Base-by-base conservation (phyloP, 805 yeast genomes). In the Lipomyces kockii region DNA sequence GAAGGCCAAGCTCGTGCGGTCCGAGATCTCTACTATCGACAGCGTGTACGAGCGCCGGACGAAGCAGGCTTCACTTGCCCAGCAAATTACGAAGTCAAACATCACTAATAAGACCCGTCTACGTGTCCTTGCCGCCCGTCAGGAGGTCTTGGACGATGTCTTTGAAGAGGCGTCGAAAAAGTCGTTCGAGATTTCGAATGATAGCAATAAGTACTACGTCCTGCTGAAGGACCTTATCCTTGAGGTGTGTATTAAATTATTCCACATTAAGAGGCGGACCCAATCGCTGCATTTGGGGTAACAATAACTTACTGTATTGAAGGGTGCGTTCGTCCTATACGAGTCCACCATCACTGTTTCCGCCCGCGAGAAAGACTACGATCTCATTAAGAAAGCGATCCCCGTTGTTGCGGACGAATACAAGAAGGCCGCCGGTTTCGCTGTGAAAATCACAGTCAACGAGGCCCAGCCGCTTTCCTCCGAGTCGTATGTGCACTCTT, bases 41-140 rank as follows among this genome's bases (percentile, higher is more conserved):
- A 81, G 88, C 22, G 82, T 85, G 52, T 91, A 88, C 78, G 93
- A 89, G 71, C 87, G 86, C 74, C 92, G 91, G 78, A 85, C 90
- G 81, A 94, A 95, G 84, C 95, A 94, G 80, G 93, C 97, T 2
- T 82, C 92, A 39, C 87, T 95, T 79, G 90, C 94, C 56, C 98
- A 95, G 80, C 98, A 95, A 82, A 94, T 95, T 78, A 87, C 93
- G 75, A 92, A 92, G 82, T 93, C 98, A 37, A 94, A 97, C 64
- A 90, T 95, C 77, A 92, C 94, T 72, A 95, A 95, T 84, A 92
- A 95, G 83, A 91, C 97, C 72, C 89, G 99, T 81, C 89, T 95
- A 78, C 90, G 92, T 82, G 88, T 94, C 46, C 86, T 95, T 74
- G 84, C 90, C 20, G 91, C 97, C 64, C 91, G 93, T 77, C 97